These are phyloP conservation scores for Leptosphaerulina australis DNA, from an alignment of 2,329 filamentous ascomycete genomes.

Conservation along the genomic window DNA sequence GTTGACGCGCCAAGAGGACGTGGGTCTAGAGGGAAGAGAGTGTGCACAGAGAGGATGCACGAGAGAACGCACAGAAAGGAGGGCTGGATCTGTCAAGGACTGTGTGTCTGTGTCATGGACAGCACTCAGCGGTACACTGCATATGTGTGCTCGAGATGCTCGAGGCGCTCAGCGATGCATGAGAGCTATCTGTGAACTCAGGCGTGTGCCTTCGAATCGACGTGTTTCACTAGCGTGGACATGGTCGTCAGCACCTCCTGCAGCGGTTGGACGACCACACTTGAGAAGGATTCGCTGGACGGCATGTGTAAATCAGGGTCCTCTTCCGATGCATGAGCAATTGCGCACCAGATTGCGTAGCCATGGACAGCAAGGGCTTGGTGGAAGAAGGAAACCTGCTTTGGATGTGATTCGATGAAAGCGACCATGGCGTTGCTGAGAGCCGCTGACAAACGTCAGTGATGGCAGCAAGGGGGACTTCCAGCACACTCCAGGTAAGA, in stretches of 20 bases:
- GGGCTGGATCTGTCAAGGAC: constrained; percentile 10
- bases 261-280: constrained; percentile 12
- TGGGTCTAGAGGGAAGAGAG: constrained; percentile 3
- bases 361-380: neutral
- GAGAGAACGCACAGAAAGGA: neutral
- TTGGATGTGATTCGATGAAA: constrained; percentile 6
- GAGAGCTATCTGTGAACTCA: neutral
- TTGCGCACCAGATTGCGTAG: constrained; percentile 14
- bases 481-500: constrained; percentile 4
- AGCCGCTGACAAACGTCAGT: constrained; percentile 3
- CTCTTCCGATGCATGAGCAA: constrained; percentile 16
- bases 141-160: constrained; percentile 9
- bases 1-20: constrained; percentile 5
- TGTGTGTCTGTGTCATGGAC: constrained; percentile 1
- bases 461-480: constrained; percentile 6
- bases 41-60: neutral
- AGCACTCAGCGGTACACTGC: constrained; percentile 4
- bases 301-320: constrained; percentile 16
- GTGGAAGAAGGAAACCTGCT: constrained; percentile 15
- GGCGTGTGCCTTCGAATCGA: constrained; percentile 3
- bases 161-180: constrained; percentile 8
- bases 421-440: constrained; percentile 4
- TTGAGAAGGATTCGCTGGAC: neutral
- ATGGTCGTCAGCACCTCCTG: constrained; percentile 5
- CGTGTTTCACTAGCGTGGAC: constrained; percentile 4